Evolutionary conservation across 1,284 basidiomycete genomes (phyloP), one percentile per base, ranked within the genome.

Genomic region (Meripilus lineatus): DNA sequence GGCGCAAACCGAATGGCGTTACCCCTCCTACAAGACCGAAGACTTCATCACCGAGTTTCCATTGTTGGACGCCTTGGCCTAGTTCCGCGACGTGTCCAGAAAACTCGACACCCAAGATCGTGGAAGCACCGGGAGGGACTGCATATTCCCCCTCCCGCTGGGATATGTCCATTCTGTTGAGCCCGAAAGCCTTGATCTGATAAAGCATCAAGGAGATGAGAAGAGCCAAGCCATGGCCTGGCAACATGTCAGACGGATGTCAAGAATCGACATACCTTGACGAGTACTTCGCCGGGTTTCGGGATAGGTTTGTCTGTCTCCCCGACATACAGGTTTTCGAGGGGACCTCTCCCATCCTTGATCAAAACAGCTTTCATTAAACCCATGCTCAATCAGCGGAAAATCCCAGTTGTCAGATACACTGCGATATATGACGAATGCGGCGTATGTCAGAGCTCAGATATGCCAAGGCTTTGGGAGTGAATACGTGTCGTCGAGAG

Each of bases 91-190:
- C 73, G 2, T 63, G 65, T 3, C 93, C 92, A 15, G 89, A 81
- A 64, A 96, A 97, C 65, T 97, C 94, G 44, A 97, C 91, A 6
- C 95, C 93, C 21, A 97, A 74, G 58, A 95, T 85, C 6, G 72
- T 64, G 14, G 85, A 84, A 13, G 83, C 77, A 40, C 86, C 89
- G 13, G 85, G 76, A 7, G 93, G 94, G 3, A 81, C 62, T 2
- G 91, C 84, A 60, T 94, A 94, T 34, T 67, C 63, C 5, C 91
- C 90, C 58, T 87, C 75, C 7, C 84, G 75, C 64, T 93, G 93
- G 32, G 64, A 50, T 37, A 93, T 74, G 61, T 95, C 93, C 90
- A 93, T 87, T 20, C 92, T 75, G 66, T 95, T 95, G 47, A 94
- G 63, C 13, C 90, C 91, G 60, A 94, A 94, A 1, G 82, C 82